Percentiles rank a stretch among this genome's conserved stretches.
These are phyloP conservation scores for apple (Malus domestica) DNA, from an alignment of 306 rosid genomes.

Conservation along the genomic window DNA sequence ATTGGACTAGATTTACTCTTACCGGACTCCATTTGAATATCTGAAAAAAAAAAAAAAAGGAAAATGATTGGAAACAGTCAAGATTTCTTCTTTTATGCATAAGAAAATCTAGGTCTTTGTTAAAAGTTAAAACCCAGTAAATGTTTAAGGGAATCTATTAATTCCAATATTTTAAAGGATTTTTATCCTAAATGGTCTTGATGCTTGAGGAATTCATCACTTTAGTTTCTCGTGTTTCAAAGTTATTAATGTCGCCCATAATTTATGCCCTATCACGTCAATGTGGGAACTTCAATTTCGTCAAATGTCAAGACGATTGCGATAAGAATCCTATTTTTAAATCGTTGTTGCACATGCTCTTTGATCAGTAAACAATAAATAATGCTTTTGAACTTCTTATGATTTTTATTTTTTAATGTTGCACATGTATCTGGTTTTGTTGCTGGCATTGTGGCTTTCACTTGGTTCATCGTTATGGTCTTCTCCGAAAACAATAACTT, in stretches of 20 bases:
- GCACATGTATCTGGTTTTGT: neutral
- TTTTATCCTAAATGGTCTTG: no score
- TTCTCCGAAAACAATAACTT: no score
- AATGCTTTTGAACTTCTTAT: no score
- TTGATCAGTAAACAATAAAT: neutral
- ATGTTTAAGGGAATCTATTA: neutral
- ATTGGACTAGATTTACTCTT: neutral
- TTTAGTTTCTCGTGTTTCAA: no score
- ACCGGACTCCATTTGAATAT: neutral
- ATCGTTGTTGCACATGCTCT: neutral
- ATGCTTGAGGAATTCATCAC: no score
- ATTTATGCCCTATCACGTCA: no score
- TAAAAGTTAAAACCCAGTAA: neutral
- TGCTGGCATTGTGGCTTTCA: neutral
- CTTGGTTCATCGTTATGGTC: neutral
- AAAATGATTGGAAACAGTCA: neutral
- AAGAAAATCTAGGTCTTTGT: neutral
- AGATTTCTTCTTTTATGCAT: neutral
- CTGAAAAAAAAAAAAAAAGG: neutral
- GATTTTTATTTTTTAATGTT: no score
- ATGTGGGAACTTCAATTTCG: no score
- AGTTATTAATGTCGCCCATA: no score
- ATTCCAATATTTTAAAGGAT: no score
- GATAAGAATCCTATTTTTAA: neutral
- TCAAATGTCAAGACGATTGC: no score